Evolutionary conservation across 805 yeast species (phyloP).

Genomic region (Yarrowia porcina): DNA sequence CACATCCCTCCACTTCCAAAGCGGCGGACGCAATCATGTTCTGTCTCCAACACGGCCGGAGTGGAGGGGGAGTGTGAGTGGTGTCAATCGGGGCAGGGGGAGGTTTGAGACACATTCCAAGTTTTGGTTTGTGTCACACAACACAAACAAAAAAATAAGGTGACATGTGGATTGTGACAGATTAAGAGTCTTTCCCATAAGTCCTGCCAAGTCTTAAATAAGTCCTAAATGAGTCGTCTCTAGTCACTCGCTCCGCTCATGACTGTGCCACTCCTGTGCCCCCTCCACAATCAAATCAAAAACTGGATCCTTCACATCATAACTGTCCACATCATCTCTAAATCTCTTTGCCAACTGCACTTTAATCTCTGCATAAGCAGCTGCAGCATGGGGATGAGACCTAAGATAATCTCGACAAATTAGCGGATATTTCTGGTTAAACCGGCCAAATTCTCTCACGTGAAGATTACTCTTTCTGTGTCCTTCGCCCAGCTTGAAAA

Average conservation of each 20-base stretch:
- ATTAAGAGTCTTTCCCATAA: too few relatives aligned
- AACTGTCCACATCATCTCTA: background rate
- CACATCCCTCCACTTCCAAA: too few relatives aligned
- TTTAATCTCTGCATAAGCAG: slow-evolving; percentile 6
- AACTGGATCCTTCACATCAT: slow-evolving; percentile 4
- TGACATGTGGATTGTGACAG: too few relatives aligned
- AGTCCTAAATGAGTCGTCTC: too few relatives aligned
- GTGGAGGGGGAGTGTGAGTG: too few relatives aligned
- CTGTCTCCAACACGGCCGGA: too few relatives aligned
- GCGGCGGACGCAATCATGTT: too few relatives aligned
- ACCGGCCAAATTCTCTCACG: background rate
- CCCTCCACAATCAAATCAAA: slow-evolving; percentile 17
- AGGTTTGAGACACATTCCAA: too few relatives aligned
- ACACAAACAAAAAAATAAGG: too few relatives aligned
- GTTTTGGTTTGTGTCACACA: too few relatives aligned
- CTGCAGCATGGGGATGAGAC: background rate
- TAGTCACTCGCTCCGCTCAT: background rate
- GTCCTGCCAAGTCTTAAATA: too few relatives aligned
- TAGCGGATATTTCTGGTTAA: background rate
- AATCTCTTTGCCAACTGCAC: background rate
- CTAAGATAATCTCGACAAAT: background rate
- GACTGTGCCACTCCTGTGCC: background rate
- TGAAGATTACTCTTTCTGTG: background rate
- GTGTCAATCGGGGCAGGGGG: too few relatives aligned
- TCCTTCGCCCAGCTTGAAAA: background rate